phyloP scores from a whole-genome alignment of 1,284 basidiomycete genomes.

The Fomitopsis schrenkii region DNA sequence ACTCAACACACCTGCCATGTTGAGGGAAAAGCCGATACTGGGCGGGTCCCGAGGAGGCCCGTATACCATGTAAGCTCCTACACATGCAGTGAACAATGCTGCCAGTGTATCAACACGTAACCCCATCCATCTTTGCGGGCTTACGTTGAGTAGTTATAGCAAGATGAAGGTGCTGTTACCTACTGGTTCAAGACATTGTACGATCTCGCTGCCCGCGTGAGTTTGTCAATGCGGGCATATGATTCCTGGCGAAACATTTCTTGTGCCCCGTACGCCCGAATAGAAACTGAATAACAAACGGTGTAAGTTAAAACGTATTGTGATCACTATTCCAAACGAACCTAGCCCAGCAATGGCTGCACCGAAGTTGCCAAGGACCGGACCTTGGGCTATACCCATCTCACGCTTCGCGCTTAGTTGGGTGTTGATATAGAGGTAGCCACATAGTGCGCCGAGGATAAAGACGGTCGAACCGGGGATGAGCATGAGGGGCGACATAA shows the following conservation, averaged over 20 bases:
- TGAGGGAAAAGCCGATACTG: constrained; percentile 44
- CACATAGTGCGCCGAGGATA: constrained; percentile 38
- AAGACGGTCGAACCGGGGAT: constrained; percentile 35
- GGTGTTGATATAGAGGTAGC: constrained; percentile 53
- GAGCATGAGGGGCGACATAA: constrained; percentile 38
- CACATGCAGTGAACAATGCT: constrained; percentile 41
- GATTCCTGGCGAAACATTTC: constrained; percentile 41
- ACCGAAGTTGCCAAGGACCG: constrained; percentile 63
- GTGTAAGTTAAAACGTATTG: background rate
- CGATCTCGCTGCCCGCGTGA: constrained; percentile 40
- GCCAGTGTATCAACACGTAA: constrained; percentile 43
- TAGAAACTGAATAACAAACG: constrained; percentile 42
- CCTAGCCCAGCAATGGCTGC: constrained; percentile 62
- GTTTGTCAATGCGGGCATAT: constrained; percentile 43
- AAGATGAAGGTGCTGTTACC: constrained; percentile 9
- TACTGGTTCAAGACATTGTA: constrained; percentile 54
- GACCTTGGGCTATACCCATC: constrained; percentile 60
- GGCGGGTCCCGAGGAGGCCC: constrained; percentile 28
- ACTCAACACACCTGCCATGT: constrained; percentile 36
- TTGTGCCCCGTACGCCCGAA: constrained; percentile 58
- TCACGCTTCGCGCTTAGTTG: constrained; percentile 73
- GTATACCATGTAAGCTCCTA: constrained; percentile 51
- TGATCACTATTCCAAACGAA: constrained; percentile 15
- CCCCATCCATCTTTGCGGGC: constrained; percentile 16
- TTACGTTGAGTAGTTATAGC: constrained; percentile 17